These are phyloP conservation scores for Entomortierella lignicola DNA, from an alignment of 192 early-diverging fungal species.

Conservation along the genomic window DNA sequence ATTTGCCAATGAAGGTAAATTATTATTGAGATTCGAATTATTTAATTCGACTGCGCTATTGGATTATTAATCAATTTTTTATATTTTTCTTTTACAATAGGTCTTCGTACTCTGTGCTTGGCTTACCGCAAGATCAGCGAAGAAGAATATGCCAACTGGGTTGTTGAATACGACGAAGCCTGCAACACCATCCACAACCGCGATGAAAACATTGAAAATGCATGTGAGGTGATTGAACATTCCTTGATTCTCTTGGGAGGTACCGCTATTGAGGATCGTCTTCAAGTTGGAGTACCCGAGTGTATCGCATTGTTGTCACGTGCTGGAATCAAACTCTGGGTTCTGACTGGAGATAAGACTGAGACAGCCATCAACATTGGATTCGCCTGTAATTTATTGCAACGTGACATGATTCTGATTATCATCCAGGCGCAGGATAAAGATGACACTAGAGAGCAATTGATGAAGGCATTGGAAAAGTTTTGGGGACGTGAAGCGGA, in stretches of 20 bases:
- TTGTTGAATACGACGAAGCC: conserved; percentile 78
- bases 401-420: conserved; percentile 85
- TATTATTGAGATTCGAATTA: no score
- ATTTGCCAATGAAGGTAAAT: conserved; percentile 84
- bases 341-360: conserved; percentile 96
- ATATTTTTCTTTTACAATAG: conserved; percentile 15
- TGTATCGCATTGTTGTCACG: conserved; percentile 84
- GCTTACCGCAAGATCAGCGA: conserved; percentile 79
- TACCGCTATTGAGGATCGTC: conserved; percentile 98
- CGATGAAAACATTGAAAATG: conserved; percentile 82
- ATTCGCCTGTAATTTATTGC: conserved; percentile 90
- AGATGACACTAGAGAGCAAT: conserved; percentile 70
- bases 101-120: conserved; percentile 90
- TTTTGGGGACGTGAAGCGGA: conserved; percentile 58
- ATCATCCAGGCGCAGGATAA: conserved; percentile 72
- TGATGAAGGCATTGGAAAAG: conserved; percentile 72
- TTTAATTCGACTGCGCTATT: not conserved
- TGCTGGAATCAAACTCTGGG: conserved; percentile 96
- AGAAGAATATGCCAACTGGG: conserved; percentile 79
- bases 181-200: conserved; percentile 78
- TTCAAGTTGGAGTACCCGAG: conserved; percentile 98
- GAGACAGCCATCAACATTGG: conserved; percentile 99
- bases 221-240: conserved; percentile 83
- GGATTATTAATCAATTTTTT: not conserved
- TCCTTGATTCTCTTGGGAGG: conserved; percentile 87